Evolutionary conservation across 1,284 basidiomycete genomes (phyloP).

Genomic region (Cryptococcus sp.): DNA sequence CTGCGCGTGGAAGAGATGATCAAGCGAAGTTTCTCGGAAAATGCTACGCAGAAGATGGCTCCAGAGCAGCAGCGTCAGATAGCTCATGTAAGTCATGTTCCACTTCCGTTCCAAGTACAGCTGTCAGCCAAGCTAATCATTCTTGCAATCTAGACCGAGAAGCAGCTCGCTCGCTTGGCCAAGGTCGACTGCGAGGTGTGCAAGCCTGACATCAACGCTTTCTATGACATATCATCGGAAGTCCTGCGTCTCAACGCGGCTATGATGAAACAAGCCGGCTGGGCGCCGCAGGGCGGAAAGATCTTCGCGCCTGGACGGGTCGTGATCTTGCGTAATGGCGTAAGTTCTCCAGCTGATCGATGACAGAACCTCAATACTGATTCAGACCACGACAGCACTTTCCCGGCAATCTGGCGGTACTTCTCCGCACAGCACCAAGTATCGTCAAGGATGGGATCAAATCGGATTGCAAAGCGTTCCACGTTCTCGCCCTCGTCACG

Average conservation of each 20-base stretch:
- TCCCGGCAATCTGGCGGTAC: conserved; percentile 68
- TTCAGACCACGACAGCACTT: conserved; percentile 67
- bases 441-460: conserved; percentile 55
- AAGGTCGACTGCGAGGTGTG: conserved; percentile 73
- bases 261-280: conserved; percentile 67
- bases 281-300: conserved; percentile 69
- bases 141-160: conserved; percentile 65
- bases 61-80: conserved; percentile 93
- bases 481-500: conserved; percentile 72
- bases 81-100: conserved; percentile 61
- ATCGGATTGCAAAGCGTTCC: conserved; percentile 59
- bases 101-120: background rate
- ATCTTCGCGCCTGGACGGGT: conserved; percentile 73
- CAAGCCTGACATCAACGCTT: conserved; percentile 67
- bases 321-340: conserved; percentile 78
- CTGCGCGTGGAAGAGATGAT: conserved; percentile 99
- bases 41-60: conserved; percentile 85
- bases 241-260: conserved; percentile 68
- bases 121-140: conserved; percentile 1
- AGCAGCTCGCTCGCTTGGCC: conserved; percentile 65
- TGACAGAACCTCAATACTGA: background rate
- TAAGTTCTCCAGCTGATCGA: conserved; percentile 53
- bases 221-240: conserved; percentile 74
- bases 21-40: conserved; percentile 98
- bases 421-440: conserved; percentile 70